These are phyloP conservation scores for Candida silvicultrix DNA, from an alignment of 805 yeast genomes.

Conservation along the genomic window DNA sequence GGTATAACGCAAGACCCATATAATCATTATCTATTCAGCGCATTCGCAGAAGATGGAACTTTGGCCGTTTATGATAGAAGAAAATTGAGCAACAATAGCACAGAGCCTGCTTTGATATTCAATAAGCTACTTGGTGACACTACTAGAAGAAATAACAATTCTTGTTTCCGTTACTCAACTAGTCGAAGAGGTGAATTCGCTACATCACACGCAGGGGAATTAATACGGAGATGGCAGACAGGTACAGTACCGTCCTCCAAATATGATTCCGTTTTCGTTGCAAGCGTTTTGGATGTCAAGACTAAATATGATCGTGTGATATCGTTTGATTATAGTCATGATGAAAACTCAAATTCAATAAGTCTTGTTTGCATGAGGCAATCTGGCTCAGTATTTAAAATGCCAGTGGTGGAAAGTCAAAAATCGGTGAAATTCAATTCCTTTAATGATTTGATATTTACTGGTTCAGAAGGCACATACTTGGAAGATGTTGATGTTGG, in stretches of 20 bases:
- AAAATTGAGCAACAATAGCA: constrained; percentile 39
- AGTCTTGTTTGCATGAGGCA: constrained; percentile 84
- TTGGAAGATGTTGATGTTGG: constrained; percentile 26
- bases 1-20: constrained; percentile 67
- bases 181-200: constrained; percentile 66
- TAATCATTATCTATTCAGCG: constrained; percentile 59
- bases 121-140: constrained; percentile 57
- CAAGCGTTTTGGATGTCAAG: constrained; percentile 66
- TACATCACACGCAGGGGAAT: constrained; percentile 71
- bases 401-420: constrained; percentile 66
- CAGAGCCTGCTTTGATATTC: constrained; percentile 54
- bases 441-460: constrained; percentile 54
- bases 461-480: constrained; percentile 52
- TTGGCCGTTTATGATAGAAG: constrained; percentile 79
- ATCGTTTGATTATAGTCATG: constrained; percentile 63
- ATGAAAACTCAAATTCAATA: constrained; percentile 42
- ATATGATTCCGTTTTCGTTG: constrained; percentile 61
- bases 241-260: constrained; percentile 45
- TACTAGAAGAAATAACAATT: constrained; percentile 49
- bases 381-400: constrained; percentile 79
- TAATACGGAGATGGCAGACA: constrained; percentile 74
- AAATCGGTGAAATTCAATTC: constrained; percentile 61
- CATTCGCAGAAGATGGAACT: constrained; percentile 80
- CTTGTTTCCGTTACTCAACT: constrained; percentile 67
- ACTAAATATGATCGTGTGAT: constrained; percentile 78